Evolutionary conservation across 2,329 filamentous ascomycete genomes (phyloP).

Genomic region (Beauveria bassiana): DNA sequence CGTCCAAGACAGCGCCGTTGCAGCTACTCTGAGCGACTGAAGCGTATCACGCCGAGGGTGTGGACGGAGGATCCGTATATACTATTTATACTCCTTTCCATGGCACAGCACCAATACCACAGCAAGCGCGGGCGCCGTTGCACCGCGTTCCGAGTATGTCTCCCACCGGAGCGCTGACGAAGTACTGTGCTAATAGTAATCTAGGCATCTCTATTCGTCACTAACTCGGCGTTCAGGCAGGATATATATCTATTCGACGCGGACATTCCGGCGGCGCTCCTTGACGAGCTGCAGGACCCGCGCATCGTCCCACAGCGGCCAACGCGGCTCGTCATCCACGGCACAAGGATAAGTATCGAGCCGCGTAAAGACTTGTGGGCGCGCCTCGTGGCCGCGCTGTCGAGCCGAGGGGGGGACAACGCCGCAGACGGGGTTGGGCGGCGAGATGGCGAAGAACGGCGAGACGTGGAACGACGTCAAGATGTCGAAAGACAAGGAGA

Average conservation of each 20-base stretch:
- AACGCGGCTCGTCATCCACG: not conserved
- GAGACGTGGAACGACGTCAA: not conserved
- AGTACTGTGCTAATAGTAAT: too few species aligned
- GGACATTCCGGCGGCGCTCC: not conserved
- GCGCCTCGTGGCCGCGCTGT: not conserved
- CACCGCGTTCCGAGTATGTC: not conserved
- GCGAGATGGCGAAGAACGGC: constrained; percentile 11
- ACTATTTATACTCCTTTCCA: not conserved
- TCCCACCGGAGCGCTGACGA: not conserved
- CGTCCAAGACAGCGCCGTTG: not conserved
- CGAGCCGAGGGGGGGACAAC: not conserved
- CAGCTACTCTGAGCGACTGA: not conserved
- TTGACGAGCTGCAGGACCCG: not conserved
- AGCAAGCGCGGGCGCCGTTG: not conserved
- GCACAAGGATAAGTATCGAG: not conserved
- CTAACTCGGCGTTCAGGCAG: too few species aligned
- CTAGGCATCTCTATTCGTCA: too few species aligned
- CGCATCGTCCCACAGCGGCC: not conserved
- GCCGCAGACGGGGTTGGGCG: not conserved
- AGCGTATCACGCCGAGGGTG: not conserved
- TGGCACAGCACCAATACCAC: not conserved
- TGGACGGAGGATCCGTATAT: not conserved
- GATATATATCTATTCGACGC: too few species aligned
- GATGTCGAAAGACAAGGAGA: not conserved
- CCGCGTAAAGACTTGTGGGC: not conserved